Base-by-base conservation (phyloP, 2,329 filamentous ascomycete species). In the Chrysoporthe austroafricana region DNA sequence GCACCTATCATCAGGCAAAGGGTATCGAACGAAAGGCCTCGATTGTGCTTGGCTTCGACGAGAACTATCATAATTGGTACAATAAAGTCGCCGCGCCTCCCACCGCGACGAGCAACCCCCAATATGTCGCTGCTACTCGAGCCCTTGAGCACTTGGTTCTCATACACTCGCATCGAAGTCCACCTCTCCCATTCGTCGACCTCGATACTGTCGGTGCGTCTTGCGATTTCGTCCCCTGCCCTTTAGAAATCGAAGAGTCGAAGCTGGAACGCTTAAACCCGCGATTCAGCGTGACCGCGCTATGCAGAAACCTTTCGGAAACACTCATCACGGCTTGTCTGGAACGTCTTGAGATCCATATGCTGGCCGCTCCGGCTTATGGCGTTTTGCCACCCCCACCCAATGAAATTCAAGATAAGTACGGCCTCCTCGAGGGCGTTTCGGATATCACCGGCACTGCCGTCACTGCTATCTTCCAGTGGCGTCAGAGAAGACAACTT, bases 1-100 rank as follows among this genome's bases (percentile, higher is more conserved):
- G 67, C 57, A 69, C 67, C 6, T 69, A 69, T 43, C 67, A 69
- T n/a, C 67, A 69, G 18, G 67, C 67, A 1, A 69, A 69, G 36
- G 67, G 67, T 0, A 69, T 69, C 42, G 67, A 69, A 44, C 60
- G 67, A 11, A 69, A 56, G 44, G 67, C 67, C 16, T 66, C 67
- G 11, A 52, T 69, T 16, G 67, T 69, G 32, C 60, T 69, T 1
- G 67, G 64, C 16, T 69, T 69, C 18, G 67, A 69, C 4, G 56
- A 64, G 44, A 59, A 46, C 16, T 69, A 69, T 36, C 67, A 69
- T n/a, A 61, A 21, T 3, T 66, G 64, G 67, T 66, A 61, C 36
- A 7, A 63, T 21, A 69, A 58, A 16, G 65, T 63, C n/a, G 56
- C 44, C 1, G 18, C 8, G 42, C 52, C 63, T 18, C 67, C 60